Evolutionary conservation across 805 yeast genomes (phyloP), one percentile per base, ranked within the genome.

Genomic region (Barnettozyma sucrosica): DNA sequence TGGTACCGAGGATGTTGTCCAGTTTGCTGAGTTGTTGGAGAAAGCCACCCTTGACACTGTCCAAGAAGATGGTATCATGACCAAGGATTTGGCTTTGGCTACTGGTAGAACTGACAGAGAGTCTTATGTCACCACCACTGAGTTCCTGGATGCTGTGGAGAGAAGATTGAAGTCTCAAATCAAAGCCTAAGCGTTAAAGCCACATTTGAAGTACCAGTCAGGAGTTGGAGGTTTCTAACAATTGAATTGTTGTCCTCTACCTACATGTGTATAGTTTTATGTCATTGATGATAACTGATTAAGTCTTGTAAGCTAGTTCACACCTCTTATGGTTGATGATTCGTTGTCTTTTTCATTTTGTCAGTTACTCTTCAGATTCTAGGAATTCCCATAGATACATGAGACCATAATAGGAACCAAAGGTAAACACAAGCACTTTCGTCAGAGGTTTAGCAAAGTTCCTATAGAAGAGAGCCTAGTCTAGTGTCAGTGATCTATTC

Each of bases 81-180:
- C 98, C 62, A 92, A 92, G 74, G 98, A 92, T 69, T 77, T 92
- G 65, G 97, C 97, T 10, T 76, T 90, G 54, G 88, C 95, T 45
- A 77, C 81, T 58, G 97, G 97, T 52, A 85, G 81, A 71, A 86
- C 95, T 47, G 85, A 82, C 57, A 83, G 97, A 67, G 70, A 80
- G 18, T 62, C 84, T 33, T 90, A 88, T 58, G 97, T 89, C 36
- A 84, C 95, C 45, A 92, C 97, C 45, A 93, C 85, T 66, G 97
- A 89, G 68, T 90, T 89, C 68, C 80, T 90, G 57, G 86, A 82
- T 54, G 85, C 84, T 34, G 97, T 90, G 52, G 83, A 85, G 50
- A 67, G 68, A 54, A 81, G 89, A 66, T 76, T 89, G 42, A 36
- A 45, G 38, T 19, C 21, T 24, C 49, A 46, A 49, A 32, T 41